These are phyloP conservation scores for Tolypocladium ovalisporum DNA, from an alignment of 2,329 filamentous ascomycete species.

Conservation along the genomic window DNA sequence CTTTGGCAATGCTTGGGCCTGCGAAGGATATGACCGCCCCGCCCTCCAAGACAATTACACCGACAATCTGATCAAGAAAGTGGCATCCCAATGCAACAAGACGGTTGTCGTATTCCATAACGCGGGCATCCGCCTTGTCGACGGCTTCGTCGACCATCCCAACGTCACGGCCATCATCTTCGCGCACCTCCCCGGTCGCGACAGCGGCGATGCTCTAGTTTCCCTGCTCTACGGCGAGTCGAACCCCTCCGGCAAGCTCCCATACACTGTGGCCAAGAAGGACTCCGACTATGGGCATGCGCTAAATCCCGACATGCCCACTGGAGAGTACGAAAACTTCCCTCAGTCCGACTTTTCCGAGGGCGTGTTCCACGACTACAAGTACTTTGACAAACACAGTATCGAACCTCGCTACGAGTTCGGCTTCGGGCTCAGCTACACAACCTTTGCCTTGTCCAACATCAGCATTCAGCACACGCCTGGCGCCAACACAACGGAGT, in stretches of 20 bases:
- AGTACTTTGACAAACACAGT: slow-evolving; percentile 37
- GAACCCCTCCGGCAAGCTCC: slow-evolving; percentile 46
- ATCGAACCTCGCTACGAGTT: slow-evolving; percentile 43
- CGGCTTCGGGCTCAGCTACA: slow-evolving; percentile 46
- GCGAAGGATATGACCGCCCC: slow-evolving; percentile 58
- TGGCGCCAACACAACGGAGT: slow-evolving; percentile 16
- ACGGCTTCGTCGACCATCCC: slow-evolving; percentile 48
- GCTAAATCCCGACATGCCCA: slow-evolving; percentile 26
- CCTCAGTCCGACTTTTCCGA: slow-evolving; percentile 42
- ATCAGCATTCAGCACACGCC: slow-evolving; percentile 22
- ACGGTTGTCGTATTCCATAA: slow-evolving; percentile 58
- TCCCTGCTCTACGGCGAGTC: slow-evolving; percentile 46
- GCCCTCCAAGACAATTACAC: slow-evolving; percentile 55
- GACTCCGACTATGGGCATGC: slow-evolving; percentile 43
- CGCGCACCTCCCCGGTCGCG: slow-evolving; percentile 54
- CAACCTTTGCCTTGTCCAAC: slow-evolving; percentile 36
- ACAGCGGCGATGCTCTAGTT: slow-evolving; percentile 44
- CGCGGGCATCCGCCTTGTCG: slow-evolving; percentile 48
- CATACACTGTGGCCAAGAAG: slow-evolving; percentile 49
- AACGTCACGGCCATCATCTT: slow-evolving; percentile 56
- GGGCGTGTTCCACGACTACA: slow-evolving; percentile 42
- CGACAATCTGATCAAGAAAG: slow-evolving; percentile 43
- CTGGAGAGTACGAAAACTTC: slow-evolving; percentile 40
- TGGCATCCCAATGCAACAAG: slow-evolving; percentile 48
- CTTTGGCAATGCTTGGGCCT: slow-evolving; percentile 57